Evolutionary conservation across 176 grass and related monocot genomes (phyloP).

Genomic region (Raddia distichophylla): DNA sequence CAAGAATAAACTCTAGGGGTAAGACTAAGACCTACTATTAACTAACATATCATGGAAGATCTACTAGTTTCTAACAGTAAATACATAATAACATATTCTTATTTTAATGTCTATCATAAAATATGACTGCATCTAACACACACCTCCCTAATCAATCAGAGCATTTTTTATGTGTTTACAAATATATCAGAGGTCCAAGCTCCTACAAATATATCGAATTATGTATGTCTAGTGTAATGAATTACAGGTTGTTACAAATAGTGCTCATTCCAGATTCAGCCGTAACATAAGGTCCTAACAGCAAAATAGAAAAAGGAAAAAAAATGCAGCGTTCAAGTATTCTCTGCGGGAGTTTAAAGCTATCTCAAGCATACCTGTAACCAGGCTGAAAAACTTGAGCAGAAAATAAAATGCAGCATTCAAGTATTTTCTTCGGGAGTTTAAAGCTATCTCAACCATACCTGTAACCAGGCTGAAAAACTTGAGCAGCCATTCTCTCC

Average conservation of each 20-base stretch:
- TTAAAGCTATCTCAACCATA: conserved; percentile 27
- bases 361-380: conserved; percentile 63
- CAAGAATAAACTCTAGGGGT: background rate
- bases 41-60: background rate
- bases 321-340: background rate
- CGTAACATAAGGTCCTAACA: background rate
- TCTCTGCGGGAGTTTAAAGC: background rate
- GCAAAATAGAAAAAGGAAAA: background rate
- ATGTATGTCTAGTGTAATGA: conserved; percentile 4
- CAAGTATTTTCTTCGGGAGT: background rate
- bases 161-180: background rate
- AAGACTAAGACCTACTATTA: conserved; percentile 2
- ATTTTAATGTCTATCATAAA: background rate
- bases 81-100: background rate
- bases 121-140: background rate
- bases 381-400: conserved; percentile 96
- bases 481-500: conserved; percentile 79
- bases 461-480: conserved; percentile 97
- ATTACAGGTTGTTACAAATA: conserved; percentile 11
- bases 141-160: background rate
- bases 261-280: background rate
- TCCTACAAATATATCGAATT: background rate
- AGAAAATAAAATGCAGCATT: background rate
- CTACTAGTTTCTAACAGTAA: background rate
- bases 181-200: background rate